These are phyloP conservation scores for Alternaria rosae DNA, from an alignment of 2,329 filamentous ascomycete species.

Conservation along the genomic window DNA sequence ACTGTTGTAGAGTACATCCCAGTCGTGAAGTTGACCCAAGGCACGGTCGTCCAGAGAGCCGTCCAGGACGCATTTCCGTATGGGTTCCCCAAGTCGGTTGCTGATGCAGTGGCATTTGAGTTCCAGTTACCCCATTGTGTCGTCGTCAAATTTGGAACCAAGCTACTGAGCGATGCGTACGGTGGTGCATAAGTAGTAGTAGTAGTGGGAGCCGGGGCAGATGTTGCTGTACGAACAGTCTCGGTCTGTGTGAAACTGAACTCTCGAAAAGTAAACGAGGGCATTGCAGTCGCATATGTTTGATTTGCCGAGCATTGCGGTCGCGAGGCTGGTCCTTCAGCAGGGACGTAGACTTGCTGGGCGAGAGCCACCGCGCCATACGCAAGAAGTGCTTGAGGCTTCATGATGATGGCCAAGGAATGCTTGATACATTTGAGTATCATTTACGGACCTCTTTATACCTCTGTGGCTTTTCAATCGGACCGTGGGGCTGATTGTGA, in stretches of 20 bases:
- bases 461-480: neutral
- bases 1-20: constrained; percentile 61
- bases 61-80: constrained; percentile 53
- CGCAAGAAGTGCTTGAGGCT: constrained; percentile 15
- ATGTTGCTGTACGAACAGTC: constrained; percentile 50
- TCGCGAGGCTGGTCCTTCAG: constrained; percentile 35
- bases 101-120: constrained; percentile 42
- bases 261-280: constrained; percentile 40
- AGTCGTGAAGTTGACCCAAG: constrained; percentile 47
- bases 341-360: constrained; percentile 49
- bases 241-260: constrained; percentile 51
- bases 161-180: constrained; percentile 44
- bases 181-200: constrained; percentile 48
- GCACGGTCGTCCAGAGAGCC: constrained; percentile 46
- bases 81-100: constrained; percentile 45
- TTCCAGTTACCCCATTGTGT: constrained; percentile 55
- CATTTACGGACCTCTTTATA: neutral
- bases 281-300: constrained; percentile 36
- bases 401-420: constrained; percentile 16
- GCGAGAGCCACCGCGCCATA: constrained; percentile 20
- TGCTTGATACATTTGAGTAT: neutral
- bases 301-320: constrained; percentile 38
- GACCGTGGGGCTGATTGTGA: neutral
- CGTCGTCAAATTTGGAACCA: constrained; percentile 48
- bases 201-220: constrained; percentile 41